Percentiles rank a stretch among this genome's conserved stretches.
phyloP scores from a whole-genome alignment of 768 basidiomycete species.

The Trametes cingulata region DNA sequence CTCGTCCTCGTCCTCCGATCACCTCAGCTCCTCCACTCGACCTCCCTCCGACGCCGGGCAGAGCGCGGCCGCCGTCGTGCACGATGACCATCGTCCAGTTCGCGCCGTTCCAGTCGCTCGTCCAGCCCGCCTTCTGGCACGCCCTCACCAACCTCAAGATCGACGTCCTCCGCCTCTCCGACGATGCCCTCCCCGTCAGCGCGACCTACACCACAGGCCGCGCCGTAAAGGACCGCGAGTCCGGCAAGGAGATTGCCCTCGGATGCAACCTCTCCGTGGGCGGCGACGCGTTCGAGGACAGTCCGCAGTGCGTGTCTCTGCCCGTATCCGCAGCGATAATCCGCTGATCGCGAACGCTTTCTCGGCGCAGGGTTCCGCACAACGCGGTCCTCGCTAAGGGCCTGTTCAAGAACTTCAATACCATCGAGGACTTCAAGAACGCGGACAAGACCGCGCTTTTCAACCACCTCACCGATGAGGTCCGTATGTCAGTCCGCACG shows the following conservation, averaged over 20 bases:
- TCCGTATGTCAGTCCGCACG: conserved; percentile 31
- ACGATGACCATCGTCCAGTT: conserved; percentile 77
- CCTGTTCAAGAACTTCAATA: conserved; percentile 91
- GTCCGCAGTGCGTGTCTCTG: conserved; percentile 42
- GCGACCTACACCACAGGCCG: conserved; percentile 74
- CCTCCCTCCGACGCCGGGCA: background rate
- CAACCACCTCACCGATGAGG: conserved; percentile 67
- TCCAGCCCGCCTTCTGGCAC: conserved; percentile 94
- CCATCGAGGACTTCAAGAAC: conserved; percentile 92
- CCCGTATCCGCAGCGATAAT: background rate
- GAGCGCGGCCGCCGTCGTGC: background rate
- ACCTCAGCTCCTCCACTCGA: background rate
- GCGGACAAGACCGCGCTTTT: conserved; percentile 89
- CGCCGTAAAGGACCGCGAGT: conserved; percentile 73
- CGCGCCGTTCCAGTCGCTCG: conserved; percentile 80
- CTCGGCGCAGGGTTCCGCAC: conserved; percentile 36
- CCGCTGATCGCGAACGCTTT: conserved; percentile 25
- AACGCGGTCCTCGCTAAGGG: conserved; percentile 60
- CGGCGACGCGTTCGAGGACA: conserved; percentile 60
- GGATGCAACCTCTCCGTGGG: conserved; percentile 67
- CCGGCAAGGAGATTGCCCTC: conserved; percentile 71
- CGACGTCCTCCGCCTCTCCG: conserved; percentile 82
- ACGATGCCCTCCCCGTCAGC: conserved; percentile 60
- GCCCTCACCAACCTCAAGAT: conserved; percentile 87
- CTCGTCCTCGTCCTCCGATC: background rate